phyloP scores from a whole-genome alignment of 1,284 basidiomycete species.

The Earliella scabrosa region DNA sequence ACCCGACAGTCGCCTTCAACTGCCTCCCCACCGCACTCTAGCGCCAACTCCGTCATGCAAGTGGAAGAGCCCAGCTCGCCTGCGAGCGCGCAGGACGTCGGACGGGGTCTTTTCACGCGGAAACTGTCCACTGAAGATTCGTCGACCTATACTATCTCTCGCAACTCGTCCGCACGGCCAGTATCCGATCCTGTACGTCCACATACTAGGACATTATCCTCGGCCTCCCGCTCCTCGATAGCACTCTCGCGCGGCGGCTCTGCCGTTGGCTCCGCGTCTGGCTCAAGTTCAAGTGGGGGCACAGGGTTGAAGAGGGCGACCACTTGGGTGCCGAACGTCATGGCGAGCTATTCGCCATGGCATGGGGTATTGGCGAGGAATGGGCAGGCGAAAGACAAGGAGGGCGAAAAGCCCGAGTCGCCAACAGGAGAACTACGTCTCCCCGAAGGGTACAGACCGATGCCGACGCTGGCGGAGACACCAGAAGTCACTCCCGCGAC shows the following conservation, averaged over 20 bases:
- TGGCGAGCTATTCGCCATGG: constrained; percentile 24
- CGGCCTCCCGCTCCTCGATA: background rate
- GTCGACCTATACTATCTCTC: constrained; percentile 11
- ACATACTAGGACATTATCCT: background rate
- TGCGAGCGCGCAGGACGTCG: constrained; percentile 6
- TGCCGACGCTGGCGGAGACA: constrained; percentile 21
- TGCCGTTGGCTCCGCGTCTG: constrained; percentile 3
- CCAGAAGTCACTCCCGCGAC: constrained; percentile 6
- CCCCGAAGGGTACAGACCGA: constrained; percentile 21
- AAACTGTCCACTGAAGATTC: constrained; percentile 14
- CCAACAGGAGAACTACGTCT: constrained; percentile 17
- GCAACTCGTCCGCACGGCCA: constrained; percentile 12
- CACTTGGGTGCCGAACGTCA: constrained; percentile 22
- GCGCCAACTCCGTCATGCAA: background rate
- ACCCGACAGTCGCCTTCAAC: constrained; percentile 3
- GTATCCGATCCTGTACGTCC: background rate
- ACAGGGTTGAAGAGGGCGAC: background rate
- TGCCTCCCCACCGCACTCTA: background rate
- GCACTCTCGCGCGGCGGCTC: constrained; percentile 1
- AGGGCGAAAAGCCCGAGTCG: constrained; percentile 3
- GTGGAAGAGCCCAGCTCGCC: background rate
- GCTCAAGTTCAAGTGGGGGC: background rate
- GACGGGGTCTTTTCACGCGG: constrained; percentile 19
- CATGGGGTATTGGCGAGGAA: constrained; percentile 10
- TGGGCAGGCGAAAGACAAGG: background rate